Evolutionary conservation across 768 basidiomycete genomes (phyloP), one percentile per base, ranked within the genome.

Genomic region (Hysterangium stoloniferum): DNA sequence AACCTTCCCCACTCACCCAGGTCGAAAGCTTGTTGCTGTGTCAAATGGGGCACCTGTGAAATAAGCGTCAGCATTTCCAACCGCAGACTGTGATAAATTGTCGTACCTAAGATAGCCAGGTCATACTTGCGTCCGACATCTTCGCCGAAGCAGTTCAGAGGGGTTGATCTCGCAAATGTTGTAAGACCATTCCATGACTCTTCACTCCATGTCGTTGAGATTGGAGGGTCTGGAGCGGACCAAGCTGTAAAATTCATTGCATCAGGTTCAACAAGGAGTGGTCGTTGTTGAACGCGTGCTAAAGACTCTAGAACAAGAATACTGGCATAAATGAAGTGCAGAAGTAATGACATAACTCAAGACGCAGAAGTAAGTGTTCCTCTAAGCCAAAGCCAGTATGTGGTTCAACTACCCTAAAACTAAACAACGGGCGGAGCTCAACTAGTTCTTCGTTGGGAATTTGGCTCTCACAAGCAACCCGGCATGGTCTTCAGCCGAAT

Each of bases 21-120:
- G 64, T 2, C 65, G 57, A 45, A 57, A 66, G 44, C 61, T 62
- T 2, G 64, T 66, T 8, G 62, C 59, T 13, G 64, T 66, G 42
- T 66, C 65, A 31, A 66, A 64, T 2, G 64, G 62, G 28, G 65
- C 62, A 27, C 62, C 62, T 55, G 52, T 15, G 13, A 17, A 19
- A 17, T 4, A 36, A 15, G 9, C 27, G 20, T 20, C 2, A 15
- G 13, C n/a, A n/a, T n/a, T n/a, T n/a, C n/a, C n/a, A n/a, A n/a
- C n/a, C n/a, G n/a, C n/a, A n/a, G n/a, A n/a, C n/a, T n/a, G n/a
- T n/a, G 17, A 19, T 9, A 34, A 12, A 9, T 15, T 17, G 20
- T 29, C 45, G 32, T 48, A 54, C 59, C 61, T 20, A 63, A 37
- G 19, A 66, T 60, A 0, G 64, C 64, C 9, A 66, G 62, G 45